These are phyloP conservation scores for Arthrobotrys entomopaga DNA, from an alignment of 2,329 filamentous ascomycete genomes.

Conservation along the genomic window DNA sequence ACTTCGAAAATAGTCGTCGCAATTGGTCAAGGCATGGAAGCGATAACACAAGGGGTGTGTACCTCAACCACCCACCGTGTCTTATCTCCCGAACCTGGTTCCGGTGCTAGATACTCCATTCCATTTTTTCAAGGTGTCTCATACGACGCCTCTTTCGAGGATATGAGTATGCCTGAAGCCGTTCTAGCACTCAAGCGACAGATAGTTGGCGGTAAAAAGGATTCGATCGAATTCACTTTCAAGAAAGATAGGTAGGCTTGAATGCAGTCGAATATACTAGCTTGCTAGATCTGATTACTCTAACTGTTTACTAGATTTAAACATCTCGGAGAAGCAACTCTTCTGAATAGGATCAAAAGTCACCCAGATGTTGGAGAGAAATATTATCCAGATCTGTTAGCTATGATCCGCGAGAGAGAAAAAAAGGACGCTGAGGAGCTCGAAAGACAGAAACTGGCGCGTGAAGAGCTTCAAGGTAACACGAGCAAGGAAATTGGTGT, in stretches of 20 bases:
- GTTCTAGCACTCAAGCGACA: constrained; percentile 64
- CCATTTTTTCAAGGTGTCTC: constrained; percentile 90
- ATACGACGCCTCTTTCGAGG: constrained; percentile 81
- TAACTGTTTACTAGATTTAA: constrained; percentile 64
- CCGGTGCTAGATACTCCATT: constrained; percentile 79
- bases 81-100: constrained; percentile 73
- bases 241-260: constrained; percentile 70
- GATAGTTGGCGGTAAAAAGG: constrained; percentile 67
- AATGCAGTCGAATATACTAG: no score
- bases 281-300: not conserved
- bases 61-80: constrained; percentile 84
- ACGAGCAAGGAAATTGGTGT: constrained; percentile 38
- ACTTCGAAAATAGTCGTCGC: constrained; percentile 72
- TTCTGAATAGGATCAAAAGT: constrained; percentile 85
- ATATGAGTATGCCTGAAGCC: constrained; percentile 71
- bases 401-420: constrained; percentile 67
- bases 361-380: constrained; percentile 86
- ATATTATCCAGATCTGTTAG: constrained; percentile 76
- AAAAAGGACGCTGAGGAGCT: constrained; percentile 65
- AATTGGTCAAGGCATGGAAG: constrained; percentile 87
- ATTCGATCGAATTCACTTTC: constrained; percentile 90
- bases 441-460: constrained; percentile 39
- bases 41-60: constrained; percentile 83
- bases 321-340: constrained; percentile 81
- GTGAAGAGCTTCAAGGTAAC: constrained; percentile 27